Evolutionary conservation across 2,329 filamentous ascomycete species (phyloP).

Genomic region (Emergomyces orientalis): DNA sequence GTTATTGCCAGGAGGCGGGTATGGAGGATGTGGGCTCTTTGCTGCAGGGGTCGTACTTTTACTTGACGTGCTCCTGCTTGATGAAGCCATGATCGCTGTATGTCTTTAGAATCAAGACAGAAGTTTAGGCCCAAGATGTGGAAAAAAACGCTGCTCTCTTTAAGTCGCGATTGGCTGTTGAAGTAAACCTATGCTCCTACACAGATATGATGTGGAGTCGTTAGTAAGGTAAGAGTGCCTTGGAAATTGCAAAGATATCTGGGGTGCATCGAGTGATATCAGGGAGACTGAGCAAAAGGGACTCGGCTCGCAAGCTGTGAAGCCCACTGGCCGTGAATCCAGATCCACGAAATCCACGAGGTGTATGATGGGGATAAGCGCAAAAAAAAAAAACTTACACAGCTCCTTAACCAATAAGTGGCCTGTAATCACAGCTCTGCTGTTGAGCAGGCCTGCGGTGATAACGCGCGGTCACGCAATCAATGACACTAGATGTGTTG

Average conservation of each 20-base stretch:
- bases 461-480: not conserved
- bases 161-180: not conserved
- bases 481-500: not conserved
- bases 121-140: not conserved
- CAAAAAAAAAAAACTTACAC: not conserved
- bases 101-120: not conserved
- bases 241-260: not conserved
- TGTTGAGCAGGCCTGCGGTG: too few relatives aligned
- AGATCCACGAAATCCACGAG: not conserved
- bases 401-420: not conserved
- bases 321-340: not conserved
- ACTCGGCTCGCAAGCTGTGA: not conserved
- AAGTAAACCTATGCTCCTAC: not conserved
- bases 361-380: not conserved
- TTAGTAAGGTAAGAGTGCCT: not conserved
- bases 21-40: conserved; percentile 37
- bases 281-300: not conserved
- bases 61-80: conserved; percentile 3
- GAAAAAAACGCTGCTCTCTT: not conserved
- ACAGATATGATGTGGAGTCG: not conserved
- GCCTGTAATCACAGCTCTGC: not conserved
- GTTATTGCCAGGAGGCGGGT: conserved; percentile 44
- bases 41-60: conserved; percentile 6
- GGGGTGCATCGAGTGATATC: too few relatives aligned
- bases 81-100: conserved; percentile 6